Percentiles rank a stretch among this genome's conserved stretches.
Conservation (phyloP, 2,329 filamentous ascomycete genomes). For the Aspergillus tubingensis region DNA sequence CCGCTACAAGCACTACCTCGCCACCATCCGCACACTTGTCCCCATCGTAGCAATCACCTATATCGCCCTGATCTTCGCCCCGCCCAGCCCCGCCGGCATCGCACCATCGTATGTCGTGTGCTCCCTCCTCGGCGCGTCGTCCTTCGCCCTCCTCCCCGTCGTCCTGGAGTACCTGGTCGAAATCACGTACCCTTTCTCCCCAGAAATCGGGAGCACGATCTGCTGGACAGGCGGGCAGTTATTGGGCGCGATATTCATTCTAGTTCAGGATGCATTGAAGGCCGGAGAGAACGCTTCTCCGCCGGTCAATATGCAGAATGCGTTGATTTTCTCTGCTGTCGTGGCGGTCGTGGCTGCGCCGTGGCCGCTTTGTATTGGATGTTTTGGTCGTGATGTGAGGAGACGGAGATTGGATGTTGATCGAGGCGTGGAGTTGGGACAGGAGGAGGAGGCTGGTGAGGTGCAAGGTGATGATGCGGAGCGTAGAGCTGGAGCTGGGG, state of each 20-base stretch:
- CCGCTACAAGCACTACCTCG: conserved; percentile 75
- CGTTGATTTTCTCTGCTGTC: conserved; percentile 77
- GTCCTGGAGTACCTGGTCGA: conserved; percentile 86
- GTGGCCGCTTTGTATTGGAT: conserved; percentile 67
- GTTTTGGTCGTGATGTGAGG: conserved; percentile 61
- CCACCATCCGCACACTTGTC: conserved; percentile 70
- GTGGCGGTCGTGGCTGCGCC: conserved; percentile 66
- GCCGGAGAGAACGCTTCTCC: conserved; percentile 55
- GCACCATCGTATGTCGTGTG: conserved; percentile 71
- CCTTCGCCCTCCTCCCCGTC: conserved; percentile 79
- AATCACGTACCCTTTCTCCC: conserved; percentile 80
- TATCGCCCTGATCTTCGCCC: conserved; percentile 80
- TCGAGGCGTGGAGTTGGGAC: conserved; percentile 26
- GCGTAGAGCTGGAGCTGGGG: not conserved
- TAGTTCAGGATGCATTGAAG: conserved; percentile 74
- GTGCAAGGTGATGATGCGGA: not conserved
- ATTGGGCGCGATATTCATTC: conserved; percentile 79
- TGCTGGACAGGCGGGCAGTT: conserved; percentile 88
- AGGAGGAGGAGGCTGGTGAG: conserved; percentile 12
- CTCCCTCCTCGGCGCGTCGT: conserved; percentile 73
- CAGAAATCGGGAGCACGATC: conserved; percentile 79
- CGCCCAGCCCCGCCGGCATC: conserved; percentile 54
- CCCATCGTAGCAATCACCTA: conserved; percentile 74
- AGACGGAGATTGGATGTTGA: conserved; percentile 46
- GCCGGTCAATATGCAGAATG: conserved; percentile 70